Base-by-base conservation (phyloP, 768 basidiomycete genomes). In the Mycena leptocephala region DNA sequence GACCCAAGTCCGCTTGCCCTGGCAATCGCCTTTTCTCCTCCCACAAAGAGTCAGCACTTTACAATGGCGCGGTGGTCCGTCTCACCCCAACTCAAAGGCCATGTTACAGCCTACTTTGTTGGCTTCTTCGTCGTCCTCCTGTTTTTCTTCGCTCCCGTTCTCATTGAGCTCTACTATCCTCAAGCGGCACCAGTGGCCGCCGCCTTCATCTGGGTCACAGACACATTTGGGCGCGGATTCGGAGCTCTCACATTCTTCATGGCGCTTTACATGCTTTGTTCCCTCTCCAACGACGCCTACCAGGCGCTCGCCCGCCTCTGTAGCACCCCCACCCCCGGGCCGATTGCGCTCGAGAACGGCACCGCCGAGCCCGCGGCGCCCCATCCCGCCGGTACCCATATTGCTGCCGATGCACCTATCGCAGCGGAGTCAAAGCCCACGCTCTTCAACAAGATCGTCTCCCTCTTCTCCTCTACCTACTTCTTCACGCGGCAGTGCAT, bases 91-190 rank as follows among this genome's bases (percentile, higher is more conserved):
- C n/a, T n/a, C n/a, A 46, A 46, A 22, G 51, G 10, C 51, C 26
- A 53, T 13, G 51, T 28, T 24, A 53, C 24, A 26, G 51, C 10
- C 51, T 53, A 26, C 24, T 6, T 16, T 5, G 16, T 26, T 53
- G n/a, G 8, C 24, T 53, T 24, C 51, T 20, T 16, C 11, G 13
- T 39, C n/a, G 5, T n/a, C 24, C 24, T 67, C 65, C n/a, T 53
- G n/a, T 22, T 67, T 30, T 13, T 51, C 48, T 20, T 67, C 30
- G 24, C 46, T 30, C 65, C 65, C 48, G 8, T 33, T 10, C 46
- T 67, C 65, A 53, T 67, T 20, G 65, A 67, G 65, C 30, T 5
- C 46, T 55, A 67, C 66, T 67, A 67, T 33, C 48, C 66, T n/a
- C 32, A 33, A 13, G 33, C 43, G 33, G 35, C 46, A 13, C 66